A percentile compares a stretch with the other conserved stretches of the same genome.
These are phyloP conservation scores for Bolboschoenus planiculmis DNA, from an alignment of 176 grass and related monocot species.

Conservation along the genomic window DNA sequence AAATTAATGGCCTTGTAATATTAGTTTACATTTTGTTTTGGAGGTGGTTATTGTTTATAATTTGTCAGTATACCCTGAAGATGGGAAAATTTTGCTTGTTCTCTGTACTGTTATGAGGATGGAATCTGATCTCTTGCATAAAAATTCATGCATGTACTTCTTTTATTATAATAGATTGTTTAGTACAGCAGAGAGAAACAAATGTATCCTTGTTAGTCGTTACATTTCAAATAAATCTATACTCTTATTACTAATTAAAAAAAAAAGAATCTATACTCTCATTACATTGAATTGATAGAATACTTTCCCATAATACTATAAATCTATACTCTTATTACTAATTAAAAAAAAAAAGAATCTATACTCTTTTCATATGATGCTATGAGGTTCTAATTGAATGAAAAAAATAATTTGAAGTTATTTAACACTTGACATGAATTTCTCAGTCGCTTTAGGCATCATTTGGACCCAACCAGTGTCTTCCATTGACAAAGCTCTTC, in stretches of 20 bases:
- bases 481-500: constrained; percentile 94
- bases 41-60: not conserved
- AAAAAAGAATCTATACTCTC: constrained; percentile 26
- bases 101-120: not conserved
- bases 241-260: not conserved
- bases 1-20: not conserved
- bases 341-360: too few species aligned
- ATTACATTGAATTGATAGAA: too few species aligned
- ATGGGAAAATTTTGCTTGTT: not conserved
- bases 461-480: constrained; percentile 68
- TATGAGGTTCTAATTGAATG: not conserved
- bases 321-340: constrained; percentile 27
- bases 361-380: not conserved
- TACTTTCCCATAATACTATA: too few species aligned
- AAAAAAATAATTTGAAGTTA: not conserved
- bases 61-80: not conserved
- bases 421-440: not conserved
- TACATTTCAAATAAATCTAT: constrained; percentile 25
- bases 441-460: constrained; percentile 40
- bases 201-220: not conserved
- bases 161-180: constrained; percentile 1
- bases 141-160: not conserved
- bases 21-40: not conserved
- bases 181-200: not conserved
- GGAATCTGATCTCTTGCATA: not conserved